Evolutionary conservation across 768 basidiomycete species (phyloP).

Genomic region (Tephrocybe sp.): DNA sequence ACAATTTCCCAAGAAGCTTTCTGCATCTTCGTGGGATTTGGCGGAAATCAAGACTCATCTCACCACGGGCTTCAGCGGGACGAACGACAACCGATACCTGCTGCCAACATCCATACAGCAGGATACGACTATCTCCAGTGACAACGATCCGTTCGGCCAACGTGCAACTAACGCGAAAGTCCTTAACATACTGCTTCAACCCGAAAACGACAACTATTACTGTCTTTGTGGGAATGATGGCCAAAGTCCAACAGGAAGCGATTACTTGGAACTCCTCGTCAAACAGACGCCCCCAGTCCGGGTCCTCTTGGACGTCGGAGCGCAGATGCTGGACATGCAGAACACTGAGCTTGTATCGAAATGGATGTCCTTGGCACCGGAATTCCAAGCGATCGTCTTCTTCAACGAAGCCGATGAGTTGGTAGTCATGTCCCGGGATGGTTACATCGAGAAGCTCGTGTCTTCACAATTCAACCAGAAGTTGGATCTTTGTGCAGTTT

Average conservation of each 20-base stretch:
- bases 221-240: constrained; percentile 22
- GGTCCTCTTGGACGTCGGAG: constrained; percentile 56
- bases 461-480: constrained; percentile 35
- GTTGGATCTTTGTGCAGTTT: constrained; percentile 40
- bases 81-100: constrained; percentile 37
- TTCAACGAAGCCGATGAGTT: constrained; percentile 39
- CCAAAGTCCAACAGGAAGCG: constrained; percentile 15
- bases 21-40: constrained; percentile 55
- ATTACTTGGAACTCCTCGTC: constrained; percentile 32
- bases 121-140: not conserved
- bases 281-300: constrained; percentile 37
- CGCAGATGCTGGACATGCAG: constrained; percentile 52
- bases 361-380: constrained; percentile 36
- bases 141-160: constrained; percentile 34
- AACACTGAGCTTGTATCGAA: constrained; percentile 37
- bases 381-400: constrained; percentile 42
- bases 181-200: constrained; percentile 33
- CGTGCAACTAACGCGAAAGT: constrained; percentile 49
- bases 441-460: constrained; percentile 30
- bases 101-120: constrained; percentile 37
- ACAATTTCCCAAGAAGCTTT: constrained; percentile 46
- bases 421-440: constrained; percentile 35
- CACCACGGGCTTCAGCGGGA: constrained; percentile 56
- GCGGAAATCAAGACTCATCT: constrained; percentile 34
- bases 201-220: constrained; percentile 40